Percentiles rank a stretch among this genome's conserved stretches.
These are phyloP conservation scores for Dioscorea zingiberensis DNA, from an alignment of 106 monocot genomes.

Conservation along the genomic window DNA sequence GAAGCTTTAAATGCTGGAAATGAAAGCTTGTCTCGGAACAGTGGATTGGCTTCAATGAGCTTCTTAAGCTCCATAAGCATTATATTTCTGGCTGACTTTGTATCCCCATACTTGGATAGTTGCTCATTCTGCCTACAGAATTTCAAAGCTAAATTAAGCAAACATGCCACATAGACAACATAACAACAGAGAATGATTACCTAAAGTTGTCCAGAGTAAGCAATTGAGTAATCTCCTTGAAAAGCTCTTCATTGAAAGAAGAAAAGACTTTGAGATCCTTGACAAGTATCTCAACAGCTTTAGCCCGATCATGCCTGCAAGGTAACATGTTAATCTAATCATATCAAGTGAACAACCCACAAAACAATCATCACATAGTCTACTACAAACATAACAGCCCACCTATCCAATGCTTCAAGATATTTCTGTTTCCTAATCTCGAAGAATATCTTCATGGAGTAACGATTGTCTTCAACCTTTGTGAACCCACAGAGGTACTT, in stretches of 20 bases:
- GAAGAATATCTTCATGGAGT: constrained; percentile 97
- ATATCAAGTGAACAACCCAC: background rate
- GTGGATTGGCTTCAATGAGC: constrained; percentile 83
- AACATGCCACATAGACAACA: background rate
- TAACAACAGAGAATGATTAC: constrained; percentile 11
- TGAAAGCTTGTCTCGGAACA: constrained; percentile 78
- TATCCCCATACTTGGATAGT: constrained; percentile 90
- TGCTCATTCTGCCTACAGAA: constrained; percentile 90
- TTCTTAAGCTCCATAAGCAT: constrained; percentile 92
- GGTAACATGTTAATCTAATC: no score
- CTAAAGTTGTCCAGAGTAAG: constrained; percentile 95
- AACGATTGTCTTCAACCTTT: constrained; percentile 79
- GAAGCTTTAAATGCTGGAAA: constrained; percentile 93
- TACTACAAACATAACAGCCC: background rate
- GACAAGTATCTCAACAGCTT: constrained; percentile 93
- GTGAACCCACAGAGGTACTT: constrained; percentile 87
- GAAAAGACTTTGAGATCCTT: constrained; percentile 93
- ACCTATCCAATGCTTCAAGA: constrained; percentile 95
- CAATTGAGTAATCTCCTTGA: constrained; percentile 90
- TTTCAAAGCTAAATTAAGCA: background rate
- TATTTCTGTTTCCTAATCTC: constrained; percentile 99
- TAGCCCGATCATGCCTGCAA: constrained; percentile 68
- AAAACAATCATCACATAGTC: background rate
- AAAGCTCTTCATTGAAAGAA: constrained; percentile 94
- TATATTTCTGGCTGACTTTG: constrained; percentile 87